Base-by-base conservation (phyloP, 139 green algal genomes). In the Coelastrella sp. region DNA sequence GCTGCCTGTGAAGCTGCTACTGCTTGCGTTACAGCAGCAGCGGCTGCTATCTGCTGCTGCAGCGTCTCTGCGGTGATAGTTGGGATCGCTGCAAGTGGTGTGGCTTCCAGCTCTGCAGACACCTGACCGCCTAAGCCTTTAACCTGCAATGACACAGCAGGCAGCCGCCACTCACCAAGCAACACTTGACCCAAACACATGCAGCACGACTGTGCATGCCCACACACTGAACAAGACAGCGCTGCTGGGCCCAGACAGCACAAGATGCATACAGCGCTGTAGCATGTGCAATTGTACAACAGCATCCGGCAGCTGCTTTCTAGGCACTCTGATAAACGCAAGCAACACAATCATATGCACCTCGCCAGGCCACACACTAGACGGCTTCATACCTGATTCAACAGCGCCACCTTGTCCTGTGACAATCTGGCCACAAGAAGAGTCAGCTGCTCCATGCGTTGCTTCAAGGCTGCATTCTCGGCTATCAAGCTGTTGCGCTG, bases 401-500 rank as follows among this genome's bases (percentile, higher is more conserved):
- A 20, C 17, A 89, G 85, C 1, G 85, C 58, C 32, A n/a, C 73
- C 56, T 78, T 74, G 19, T 78, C 56, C 73, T 89, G 68, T 73
- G 14, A 73, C 13, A 89, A 57, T 22, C 32, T 78, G 6, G 64
- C 73, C 8, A 78, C 57, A 10, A 56, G 10, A 5, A 54, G 10
- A 23, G 23, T 57, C 56, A 89, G 71, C 56, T 61, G 20, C 20
- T 57, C 85, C 16, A 81, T 60, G 20, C 73, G 71, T 73, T 89
- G 85, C 73, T 75, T 47, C 22, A 88, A n/a, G 10, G 73, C 73
- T 47, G 60, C 83, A n/a, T 77, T 78, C 83, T 77, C 83, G 4
- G 83, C 83, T 56, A 60, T 60, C 32, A 88, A 80, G 23, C 23
- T 19, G 23, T 80, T 80, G 74, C 74, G 74, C 74, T 80, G 74